A percentile compares a stretch with the other conserved stretches of the same genome.
These are phyloP conservation scores for Aspergillus ustus DNA, from an alignment of 2,329 filamentous ascomycete genomes.

Conservation along the genomic window DNA sequence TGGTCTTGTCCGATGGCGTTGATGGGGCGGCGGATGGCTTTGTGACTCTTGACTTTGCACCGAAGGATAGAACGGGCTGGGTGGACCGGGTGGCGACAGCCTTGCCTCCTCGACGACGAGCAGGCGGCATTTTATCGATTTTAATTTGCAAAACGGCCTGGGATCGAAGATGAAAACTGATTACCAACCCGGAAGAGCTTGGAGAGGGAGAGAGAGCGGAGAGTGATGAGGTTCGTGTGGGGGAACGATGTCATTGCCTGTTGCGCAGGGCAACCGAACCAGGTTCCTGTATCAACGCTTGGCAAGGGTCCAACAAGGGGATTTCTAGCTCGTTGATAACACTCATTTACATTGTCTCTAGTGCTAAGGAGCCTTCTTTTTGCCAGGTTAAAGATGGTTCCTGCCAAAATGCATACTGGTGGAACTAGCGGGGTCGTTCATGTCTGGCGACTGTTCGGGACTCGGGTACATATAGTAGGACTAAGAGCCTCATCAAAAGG, in stretches of 20 bases:
- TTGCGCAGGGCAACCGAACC: slow-evolving; percentile 25
- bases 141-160: background rate
- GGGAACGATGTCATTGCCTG: slow-evolving; percentile 26
- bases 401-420: background rate
- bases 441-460: background rate
- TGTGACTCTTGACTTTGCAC: slow-evolving; percentile 61
- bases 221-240: slow-evolving; percentile 12
- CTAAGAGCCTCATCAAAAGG: background rate
- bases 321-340: background rate
- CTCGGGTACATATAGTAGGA: background rate
- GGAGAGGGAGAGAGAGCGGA: slow-evolving; percentile 1
- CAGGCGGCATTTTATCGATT: slow-evolving; percentile 44
- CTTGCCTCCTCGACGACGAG: slow-evolving; percentile 42
- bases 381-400: background rate
- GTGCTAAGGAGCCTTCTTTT: background rate
- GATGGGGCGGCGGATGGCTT: slow-evolving; percentile 53
- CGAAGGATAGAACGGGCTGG: slow-evolving; percentile 68
- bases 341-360: background rate
- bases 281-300: background rate
- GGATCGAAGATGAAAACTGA: background rate
- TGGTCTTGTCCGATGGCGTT: slow-evolving; percentile 38
- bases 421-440: background rate
- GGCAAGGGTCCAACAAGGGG: background rate
- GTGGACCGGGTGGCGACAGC: slow-evolving; percentile 47
- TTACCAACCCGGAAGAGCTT: background rate